Conservation (phyloP, 2,329 filamentous ascomycete species). For the Fusarium papillatum region DNA sequence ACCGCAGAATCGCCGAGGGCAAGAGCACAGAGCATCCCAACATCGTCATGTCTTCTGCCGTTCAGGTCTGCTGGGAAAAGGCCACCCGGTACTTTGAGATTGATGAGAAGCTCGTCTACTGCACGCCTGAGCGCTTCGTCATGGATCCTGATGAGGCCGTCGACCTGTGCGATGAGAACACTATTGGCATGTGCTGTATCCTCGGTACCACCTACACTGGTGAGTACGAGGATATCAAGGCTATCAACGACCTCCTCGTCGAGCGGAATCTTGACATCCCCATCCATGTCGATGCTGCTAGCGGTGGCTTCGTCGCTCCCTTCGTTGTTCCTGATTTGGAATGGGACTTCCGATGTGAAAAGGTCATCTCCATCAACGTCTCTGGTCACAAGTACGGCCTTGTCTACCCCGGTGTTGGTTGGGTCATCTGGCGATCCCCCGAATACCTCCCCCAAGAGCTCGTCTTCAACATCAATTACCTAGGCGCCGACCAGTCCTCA, state of each 20-base stretch:
- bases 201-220: slow-evolving; percentile 95
- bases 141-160: slow-evolving; percentile 75
- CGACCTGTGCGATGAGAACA: slow-evolving; percentile 74
- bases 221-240: slow-evolving; percentile 95
- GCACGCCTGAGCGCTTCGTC: slow-evolving; percentile 71
- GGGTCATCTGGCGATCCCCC: slow-evolving; percentile 89
- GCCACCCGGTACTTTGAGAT: slow-evolving; percentile 91
- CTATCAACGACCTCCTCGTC: slow-evolving; percentile 88
- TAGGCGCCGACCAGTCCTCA: slow-evolving; percentile 93
- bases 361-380: slow-evolving; percentile 93
- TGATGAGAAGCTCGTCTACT: slow-evolving; percentile 86
- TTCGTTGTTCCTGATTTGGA: slow-evolving; percentile 87
- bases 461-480: slow-evolving; percentile 99
- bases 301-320: slow-evolving; percentile 92
- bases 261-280: slow-evolving; percentile 82
- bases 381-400: slow-evolving; percentile 85
- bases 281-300: slow-evolving; percentile 95
- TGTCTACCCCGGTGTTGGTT: slow-evolving; percentile 93
- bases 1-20: slow-evolving; percentile 84
- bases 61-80: slow-evolving; percentile 99
- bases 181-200: slow-evolving; percentile 93
- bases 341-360: slow-evolving; percentile 94
- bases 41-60: slow-evolving; percentile 95
- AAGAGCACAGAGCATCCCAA: slow-evolving; percentile 88
- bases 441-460: slow-evolving; percentile 91